Evolutionary conservation across 1,139 yeast species (phyloP).

Genomic region (Candida neerlandica): DNA sequence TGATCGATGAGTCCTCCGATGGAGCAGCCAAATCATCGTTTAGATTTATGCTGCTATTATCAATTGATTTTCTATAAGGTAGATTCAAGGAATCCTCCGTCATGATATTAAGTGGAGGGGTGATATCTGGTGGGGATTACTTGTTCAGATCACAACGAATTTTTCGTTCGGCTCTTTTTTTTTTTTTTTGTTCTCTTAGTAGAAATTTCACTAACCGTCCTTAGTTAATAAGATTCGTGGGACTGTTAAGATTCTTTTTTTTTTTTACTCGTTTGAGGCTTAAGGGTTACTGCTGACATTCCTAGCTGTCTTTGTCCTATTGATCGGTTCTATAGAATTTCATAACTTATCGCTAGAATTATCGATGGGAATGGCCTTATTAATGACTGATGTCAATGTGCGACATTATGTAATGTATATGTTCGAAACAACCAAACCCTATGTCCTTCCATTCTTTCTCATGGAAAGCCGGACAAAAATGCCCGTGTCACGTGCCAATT

Average conservation of each 20-base stretch:
- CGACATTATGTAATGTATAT: too few species aligned
- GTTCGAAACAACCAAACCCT: too few species aligned
- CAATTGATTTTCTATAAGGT: constrained; percentile 28
- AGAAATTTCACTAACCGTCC: neutral
- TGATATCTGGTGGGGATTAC: neutral
- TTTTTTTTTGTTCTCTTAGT: neutral
- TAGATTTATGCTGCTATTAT: constrained; percentile 32
- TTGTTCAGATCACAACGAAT: constrained; percentile 2
- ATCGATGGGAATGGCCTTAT: too few species aligned
- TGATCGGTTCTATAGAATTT: too few species aligned
- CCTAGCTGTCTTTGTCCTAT: too few species aligned
- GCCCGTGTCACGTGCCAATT: neutral
- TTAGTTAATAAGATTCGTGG: neutral
- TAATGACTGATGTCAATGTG: too few species aligned
- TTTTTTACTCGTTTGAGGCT: neutral
- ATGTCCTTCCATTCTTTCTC: too few species aligned
- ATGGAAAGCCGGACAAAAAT: too few species aligned
- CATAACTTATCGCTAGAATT: too few species aligned
- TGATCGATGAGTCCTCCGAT: constrained; percentile 23
- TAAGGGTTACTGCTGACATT: too few species aligned
- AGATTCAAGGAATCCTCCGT: constrained; percentile 18
- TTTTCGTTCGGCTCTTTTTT: neutral
- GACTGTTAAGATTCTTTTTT: too few species aligned
- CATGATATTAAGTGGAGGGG: constrained; percentile 7
- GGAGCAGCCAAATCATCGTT: constrained; percentile 43